A percentile compares a stretch with the other conserved stretches of the same genome.
Evolutionary conservation across 2,329 filamentous ascomycete species (phyloP).

Genomic region (Monosporascus sp.): DNA sequence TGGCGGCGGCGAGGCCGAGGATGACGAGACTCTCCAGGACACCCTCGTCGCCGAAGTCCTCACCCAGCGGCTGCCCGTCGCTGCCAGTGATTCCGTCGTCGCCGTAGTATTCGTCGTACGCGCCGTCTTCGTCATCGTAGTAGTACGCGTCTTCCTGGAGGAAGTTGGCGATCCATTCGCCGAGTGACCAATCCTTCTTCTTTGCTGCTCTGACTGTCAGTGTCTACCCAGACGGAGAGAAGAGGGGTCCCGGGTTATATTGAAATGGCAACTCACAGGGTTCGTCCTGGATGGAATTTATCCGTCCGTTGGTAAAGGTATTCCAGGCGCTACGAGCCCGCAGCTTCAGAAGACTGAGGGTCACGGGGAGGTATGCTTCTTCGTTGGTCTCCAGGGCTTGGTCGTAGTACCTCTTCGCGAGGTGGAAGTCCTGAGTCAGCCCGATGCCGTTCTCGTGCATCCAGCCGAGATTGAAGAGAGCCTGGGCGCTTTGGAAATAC

Average conservation of each 20-base stretch:
- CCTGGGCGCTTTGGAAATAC: conserved; percentile 86
- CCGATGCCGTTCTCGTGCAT: conserved; percentile 98
- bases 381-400: conserved; percentile 84
- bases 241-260: not conserved
- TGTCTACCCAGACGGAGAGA: not conserved
- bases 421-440: conserved; percentile 89
- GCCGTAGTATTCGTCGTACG: conserved; percentile 51
- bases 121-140: conserved; percentile 49
- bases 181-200: conserved; percentile 69
- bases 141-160: conserved; percentile 63
- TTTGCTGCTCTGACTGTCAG: conserved; percentile 45
- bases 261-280: conserved; percentile 54
- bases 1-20: conserved; percentile 65
- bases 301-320: conserved; percentile 78
- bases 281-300: conserved; percentile 90
- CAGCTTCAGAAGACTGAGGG: conserved; percentile 80
- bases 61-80: conserved; percentile 48
- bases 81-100: conserved; percentile 53
- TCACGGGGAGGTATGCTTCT: conserved; percentile 91
- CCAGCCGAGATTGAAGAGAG: conserved; percentile 96
- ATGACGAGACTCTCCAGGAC: conserved; percentile 82
- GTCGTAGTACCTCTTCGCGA: conserved; percentile 95
- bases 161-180: conserved; percentile 85
- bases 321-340: conserved; percentile 90
- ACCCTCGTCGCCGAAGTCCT: conserved; percentile 70